These are phyloP conservation scores for Zymoseptoria brevis DNA, from an alignment of 2,329 filamentous ascomycete species.

Conservation along the genomic window DNA sequence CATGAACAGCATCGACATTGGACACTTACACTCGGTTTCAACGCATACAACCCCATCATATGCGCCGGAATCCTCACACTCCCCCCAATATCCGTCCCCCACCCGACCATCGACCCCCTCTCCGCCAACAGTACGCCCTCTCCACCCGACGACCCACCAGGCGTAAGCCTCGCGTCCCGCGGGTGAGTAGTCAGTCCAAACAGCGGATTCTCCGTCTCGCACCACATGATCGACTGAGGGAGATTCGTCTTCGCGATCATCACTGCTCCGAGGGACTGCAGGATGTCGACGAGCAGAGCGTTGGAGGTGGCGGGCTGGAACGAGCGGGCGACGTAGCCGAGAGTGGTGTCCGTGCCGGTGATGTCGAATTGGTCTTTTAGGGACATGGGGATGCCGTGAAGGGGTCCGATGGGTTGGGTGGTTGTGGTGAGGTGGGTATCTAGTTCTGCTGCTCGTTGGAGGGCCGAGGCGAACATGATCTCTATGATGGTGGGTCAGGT, in stretches of 20 bases:
- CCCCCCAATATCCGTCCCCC: conserved; percentile 47
- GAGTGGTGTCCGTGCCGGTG: conserved; percentile 42
- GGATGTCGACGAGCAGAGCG: conserved; percentile 42
- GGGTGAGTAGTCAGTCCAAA: conserved; percentile 46
- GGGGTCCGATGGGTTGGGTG: conserved; percentile 31
- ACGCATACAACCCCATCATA: conserved; percentile 43
- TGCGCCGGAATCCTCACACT: conserved; percentile 43
- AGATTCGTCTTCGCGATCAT: conserved; percentile 48
- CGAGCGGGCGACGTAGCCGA: conserved; percentile 45
- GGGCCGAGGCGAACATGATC: conserved; percentile 48
- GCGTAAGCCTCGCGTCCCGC: conserved; percentile 35
- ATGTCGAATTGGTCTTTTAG: conserved; percentile 53
- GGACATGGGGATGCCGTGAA: conserved; percentile 35
- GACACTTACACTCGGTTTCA: conserved; percentile 40
- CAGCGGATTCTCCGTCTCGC: conserved; percentile 47
- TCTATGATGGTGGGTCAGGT: conserved; percentile 36
- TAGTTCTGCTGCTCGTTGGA: conserved; percentile 40
- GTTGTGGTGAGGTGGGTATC: conserved; percentile 46
- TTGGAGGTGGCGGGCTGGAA: conserved; percentile 44
- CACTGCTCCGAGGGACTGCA: conserved; percentile 45
- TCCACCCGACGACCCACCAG: conserved; percentile 43
- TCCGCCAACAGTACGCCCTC: conserved; percentile 36
- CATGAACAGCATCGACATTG: background rate
- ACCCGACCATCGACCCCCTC: conserved; percentile 39
- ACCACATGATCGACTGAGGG: conserved; percentile 49